Percentiles rank a stretch among this genome's conserved stretches.
Evolutionary conservation across 1,139 yeast species (phyloP).

Genomic region (Maudiozyma humilis): DNA sequence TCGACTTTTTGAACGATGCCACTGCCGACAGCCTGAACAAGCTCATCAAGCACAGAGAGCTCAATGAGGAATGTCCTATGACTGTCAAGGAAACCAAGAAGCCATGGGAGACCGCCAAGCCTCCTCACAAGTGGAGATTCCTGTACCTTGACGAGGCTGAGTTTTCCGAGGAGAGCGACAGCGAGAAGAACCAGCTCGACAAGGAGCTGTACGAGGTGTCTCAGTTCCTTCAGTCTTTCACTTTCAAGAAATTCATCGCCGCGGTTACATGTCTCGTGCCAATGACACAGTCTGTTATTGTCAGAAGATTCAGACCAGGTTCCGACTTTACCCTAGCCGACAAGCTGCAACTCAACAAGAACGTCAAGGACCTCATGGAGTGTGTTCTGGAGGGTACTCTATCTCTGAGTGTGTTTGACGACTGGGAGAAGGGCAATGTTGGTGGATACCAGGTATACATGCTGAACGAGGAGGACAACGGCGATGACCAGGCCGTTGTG

Average conservation of each 20-base stretch:
- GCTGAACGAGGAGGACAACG: constrained; percentile 49
- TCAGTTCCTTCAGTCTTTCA: constrained; percentile 47
- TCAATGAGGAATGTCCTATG: constrained; percentile 55
- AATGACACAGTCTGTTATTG: constrained; percentile 56
- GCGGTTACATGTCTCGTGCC: constrained; percentile 57
- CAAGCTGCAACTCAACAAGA: constrained; percentile 44
- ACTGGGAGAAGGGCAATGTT: constrained; percentile 78
- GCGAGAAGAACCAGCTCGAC: constrained; percentile 26
- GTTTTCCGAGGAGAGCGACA: neutral
- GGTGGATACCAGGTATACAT: constrained; percentile 95
- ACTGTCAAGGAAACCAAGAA: constrained; percentile 45
- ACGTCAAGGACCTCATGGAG: constrained; percentile 27
- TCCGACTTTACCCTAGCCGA: constrained; percentile 90
- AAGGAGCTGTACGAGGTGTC: constrained; percentile 46
- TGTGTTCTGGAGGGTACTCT: constrained; percentile 51
- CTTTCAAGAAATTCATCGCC: constrained; percentile 65
- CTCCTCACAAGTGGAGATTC: constrained; percentile 88
- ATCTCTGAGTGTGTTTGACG: constrained; percentile 67
- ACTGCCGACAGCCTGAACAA: constrained; percentile 42
- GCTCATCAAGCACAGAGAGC: constrained; percentile 45
- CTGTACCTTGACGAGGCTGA: constrained; percentile 53
- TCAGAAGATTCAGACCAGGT: constrained; percentile 91
- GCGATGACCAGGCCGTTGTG: constrained; percentile 37
- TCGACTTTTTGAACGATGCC: constrained; percentile 52
- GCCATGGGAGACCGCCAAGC: constrained; percentile 90